phyloP scores from a whole-genome alignment of 2,329 filamentous ascomycete genomes.

The Fusarium nurragi region DNA sequence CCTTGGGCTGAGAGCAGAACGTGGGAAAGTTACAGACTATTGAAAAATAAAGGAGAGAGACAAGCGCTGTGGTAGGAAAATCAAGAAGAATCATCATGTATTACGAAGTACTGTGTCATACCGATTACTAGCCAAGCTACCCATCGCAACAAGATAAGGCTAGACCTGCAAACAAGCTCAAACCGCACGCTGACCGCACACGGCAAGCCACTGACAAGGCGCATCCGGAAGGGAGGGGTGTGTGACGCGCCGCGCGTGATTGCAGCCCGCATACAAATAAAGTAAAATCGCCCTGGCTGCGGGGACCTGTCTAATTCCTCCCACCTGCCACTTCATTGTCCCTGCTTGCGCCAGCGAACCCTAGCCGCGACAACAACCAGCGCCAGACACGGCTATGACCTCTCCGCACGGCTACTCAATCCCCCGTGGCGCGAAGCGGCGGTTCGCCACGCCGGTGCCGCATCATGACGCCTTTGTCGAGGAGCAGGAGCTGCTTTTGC shows the following conservation, averaged over 20 bases:
- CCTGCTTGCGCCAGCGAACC: background rate
- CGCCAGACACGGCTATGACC: background rate
- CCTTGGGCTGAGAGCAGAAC: too few relatives aligned
- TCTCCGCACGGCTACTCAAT: background rate
- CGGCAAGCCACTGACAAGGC: background rate
- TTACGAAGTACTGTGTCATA: too few relatives aligned
- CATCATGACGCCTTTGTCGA: background rate
- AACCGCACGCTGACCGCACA: background rate
- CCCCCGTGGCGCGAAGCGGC: background rate
- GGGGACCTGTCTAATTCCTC: background rate
- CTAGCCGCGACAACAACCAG: background rate
- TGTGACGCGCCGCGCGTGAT: background rate
- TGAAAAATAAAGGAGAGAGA: too few relatives aligned
- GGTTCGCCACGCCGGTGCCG: background rate
- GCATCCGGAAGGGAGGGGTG: background rate
- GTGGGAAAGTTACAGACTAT: too few relatives aligned
- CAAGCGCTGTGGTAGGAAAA: too few relatives aligned
- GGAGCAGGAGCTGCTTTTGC: background rate
- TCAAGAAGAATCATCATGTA: too few relatives aligned
- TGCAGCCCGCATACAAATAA: background rate
- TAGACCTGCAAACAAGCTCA: too few relatives aligned
- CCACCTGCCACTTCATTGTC: background rate
- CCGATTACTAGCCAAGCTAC: too few relatives aligned
- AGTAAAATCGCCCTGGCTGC: background rate
- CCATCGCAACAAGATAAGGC: too few relatives aligned